Conservation (phyloP, 73 alveolate species). For the Paramecium octaurelia region DNA sequence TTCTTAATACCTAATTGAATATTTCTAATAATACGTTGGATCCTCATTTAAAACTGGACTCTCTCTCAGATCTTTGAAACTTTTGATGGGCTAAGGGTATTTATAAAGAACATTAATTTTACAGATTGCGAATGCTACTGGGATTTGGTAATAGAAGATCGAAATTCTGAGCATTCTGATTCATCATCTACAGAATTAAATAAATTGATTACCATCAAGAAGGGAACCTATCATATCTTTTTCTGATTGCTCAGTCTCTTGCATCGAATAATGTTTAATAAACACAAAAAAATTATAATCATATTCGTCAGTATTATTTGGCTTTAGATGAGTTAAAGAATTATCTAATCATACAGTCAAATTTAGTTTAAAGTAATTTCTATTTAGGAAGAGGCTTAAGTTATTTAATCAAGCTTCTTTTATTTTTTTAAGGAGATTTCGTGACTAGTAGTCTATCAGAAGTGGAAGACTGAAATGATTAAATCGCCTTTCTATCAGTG, state of each 20-base stretch:
- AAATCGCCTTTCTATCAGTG: neutral
- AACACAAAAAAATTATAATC: neutral
- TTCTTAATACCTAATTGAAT: neutral
- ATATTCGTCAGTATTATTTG: neutral
- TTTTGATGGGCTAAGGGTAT: neutral
- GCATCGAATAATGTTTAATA: neutral
- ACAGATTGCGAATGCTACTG: neutral
- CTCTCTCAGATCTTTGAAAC: neutral
- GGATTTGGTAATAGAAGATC: slow-evolving; percentile 45
- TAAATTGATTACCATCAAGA: neutral
- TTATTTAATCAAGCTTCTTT: neutral
- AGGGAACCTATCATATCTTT: slow-evolving; percentile 53
- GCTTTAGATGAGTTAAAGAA: slow-evolving; percentile 1
- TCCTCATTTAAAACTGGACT: neutral
- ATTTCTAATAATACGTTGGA: neutral
- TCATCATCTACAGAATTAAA: neutral
- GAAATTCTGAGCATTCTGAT: slow-evolving; percentile 34
- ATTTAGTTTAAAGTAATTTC: neutral
- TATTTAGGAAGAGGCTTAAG: neutral
- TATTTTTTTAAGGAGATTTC: neutral
- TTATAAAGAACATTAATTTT: neutral
- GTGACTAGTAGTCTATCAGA: neutral
- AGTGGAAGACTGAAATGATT: neutral
- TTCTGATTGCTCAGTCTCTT: slow-evolving; percentile 14
- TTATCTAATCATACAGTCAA: neutral